Percentiles rank a stretch among this genome's conserved stretches.
phyloP scores from a whole-genome alignment of 148 eudicot genomes.

The Camellia japonica region DNA sequence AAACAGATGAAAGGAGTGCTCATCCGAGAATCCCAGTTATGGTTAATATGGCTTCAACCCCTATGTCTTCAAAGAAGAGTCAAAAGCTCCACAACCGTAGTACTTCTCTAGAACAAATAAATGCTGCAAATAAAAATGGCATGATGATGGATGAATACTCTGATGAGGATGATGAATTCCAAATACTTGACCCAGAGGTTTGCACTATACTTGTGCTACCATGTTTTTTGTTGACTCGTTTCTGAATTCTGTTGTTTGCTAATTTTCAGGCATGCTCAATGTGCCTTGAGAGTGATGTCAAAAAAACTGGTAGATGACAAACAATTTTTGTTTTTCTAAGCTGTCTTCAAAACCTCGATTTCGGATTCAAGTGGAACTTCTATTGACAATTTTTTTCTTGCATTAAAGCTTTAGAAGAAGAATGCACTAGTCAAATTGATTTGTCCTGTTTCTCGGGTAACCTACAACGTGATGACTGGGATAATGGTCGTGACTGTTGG shows the following conservation, averaged over 20 bases:
- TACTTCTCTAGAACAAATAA: constrained; percentile 54
- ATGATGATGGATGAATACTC: constrained; percentile 84
- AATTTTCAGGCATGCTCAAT: constrained; percentile 44
- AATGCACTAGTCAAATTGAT: constrained; percentile 58
- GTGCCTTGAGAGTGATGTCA: constrained; percentile 44
- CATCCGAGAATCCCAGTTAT: constrained; percentile 96
- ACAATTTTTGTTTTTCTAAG: neutral
- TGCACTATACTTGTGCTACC: constrained; percentile 16
- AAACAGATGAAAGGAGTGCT: constrained; percentile 79
- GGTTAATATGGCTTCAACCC: constrained; percentile 90
- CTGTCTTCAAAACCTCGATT: neutral
- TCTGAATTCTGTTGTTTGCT: constrained; percentile 10
- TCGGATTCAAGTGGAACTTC: constrained; percentile 13
- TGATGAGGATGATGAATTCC: constrained; percentile 93
- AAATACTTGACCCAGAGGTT: constrained; percentile 82
- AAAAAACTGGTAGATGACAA: constrained; percentile 39
- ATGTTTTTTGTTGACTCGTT: neutral
- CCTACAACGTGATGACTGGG: constrained; percentile 68
- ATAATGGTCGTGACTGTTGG: constrained; percentile 90
- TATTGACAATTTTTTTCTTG: constrained; percentile 23
- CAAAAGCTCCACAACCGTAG: constrained; percentile 49
- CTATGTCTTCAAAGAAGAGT: constrained; percentile 61
- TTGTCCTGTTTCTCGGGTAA: constrained; percentile 81
- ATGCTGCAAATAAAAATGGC: constrained; percentile 64
- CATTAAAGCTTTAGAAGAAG: constrained; percentile 64